Conservation (phyloP, 2,329 filamentous ascomycete species). For the Cryphonectria parasitica region DNA sequence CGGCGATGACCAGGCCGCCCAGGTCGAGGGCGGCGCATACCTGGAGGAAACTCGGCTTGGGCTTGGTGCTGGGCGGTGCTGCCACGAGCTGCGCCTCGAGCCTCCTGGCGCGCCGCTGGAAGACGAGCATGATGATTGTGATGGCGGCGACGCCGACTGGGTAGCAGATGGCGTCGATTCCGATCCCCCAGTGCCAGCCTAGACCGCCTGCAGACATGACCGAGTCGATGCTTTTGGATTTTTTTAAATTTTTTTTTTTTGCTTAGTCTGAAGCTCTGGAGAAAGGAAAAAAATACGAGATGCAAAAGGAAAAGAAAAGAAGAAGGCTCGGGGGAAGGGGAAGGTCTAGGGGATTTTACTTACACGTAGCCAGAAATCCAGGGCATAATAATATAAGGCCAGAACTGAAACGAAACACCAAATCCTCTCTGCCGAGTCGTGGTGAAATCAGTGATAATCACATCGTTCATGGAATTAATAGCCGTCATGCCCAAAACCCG, state of each 20-base stretch:
- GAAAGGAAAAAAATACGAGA: too few species aligned
- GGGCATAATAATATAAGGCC: constrained; percentile 1
- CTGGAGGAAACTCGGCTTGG: constrained; percentile 35
- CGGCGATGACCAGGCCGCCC: constrained; percentile 50
- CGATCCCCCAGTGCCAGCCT: constrained; percentile 61
- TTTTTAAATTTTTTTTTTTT: too few species aligned
- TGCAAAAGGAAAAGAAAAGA: too few species aligned
- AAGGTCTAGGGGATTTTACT: neutral
- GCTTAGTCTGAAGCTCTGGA: too few species aligned
- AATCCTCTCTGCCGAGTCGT: constrained; percentile 54
- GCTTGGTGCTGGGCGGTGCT: constrained; percentile 33
- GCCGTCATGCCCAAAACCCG: constrained; percentile 63
- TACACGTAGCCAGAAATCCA: constrained; percentile 1
- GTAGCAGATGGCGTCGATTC: constrained; percentile 59
- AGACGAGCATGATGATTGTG: constrained; percentile 51
- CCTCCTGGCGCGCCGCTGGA: constrained; percentile 53
- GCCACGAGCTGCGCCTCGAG: constrained; percentile 42
- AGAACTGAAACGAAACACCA: constrained; percentile 46
- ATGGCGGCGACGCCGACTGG: constrained; percentile 55
- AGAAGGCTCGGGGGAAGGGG: too few species aligned
- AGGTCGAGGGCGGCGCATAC: constrained; percentile 45
- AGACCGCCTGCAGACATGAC: constrained; percentile 40
- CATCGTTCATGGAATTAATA: constrained; percentile 63
- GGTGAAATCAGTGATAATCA: constrained; percentile 67
- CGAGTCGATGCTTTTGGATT: constrained; percentile 48